phyloP scores from a whole-genome alignment of 2,329 filamentous ascomycete species.

The Ophiostoma montium region DNA sequence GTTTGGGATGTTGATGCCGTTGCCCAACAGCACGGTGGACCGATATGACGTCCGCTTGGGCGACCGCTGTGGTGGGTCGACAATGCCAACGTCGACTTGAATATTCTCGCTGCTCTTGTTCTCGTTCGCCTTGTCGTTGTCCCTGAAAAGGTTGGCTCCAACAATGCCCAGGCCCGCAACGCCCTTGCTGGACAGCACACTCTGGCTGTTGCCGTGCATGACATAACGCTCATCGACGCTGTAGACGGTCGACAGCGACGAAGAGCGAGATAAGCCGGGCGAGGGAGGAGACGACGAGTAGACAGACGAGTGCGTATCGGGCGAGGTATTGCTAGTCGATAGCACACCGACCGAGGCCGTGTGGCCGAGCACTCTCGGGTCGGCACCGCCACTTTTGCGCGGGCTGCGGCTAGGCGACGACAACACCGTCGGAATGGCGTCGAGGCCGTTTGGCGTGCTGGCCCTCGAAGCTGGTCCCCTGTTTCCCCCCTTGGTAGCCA shows the following conservation, averaged over 20 bases:
- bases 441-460: background rate
- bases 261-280: slow-evolving; percentile 20
- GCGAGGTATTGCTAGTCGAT: background rate
- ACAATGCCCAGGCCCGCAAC: slow-evolving; percentile 5
- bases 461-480: background rate
- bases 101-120: no score
- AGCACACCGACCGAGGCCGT: background rate
- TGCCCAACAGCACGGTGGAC: background rate
- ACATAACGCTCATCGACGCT: slow-evolving; percentile 37
- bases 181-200: slow-evolving; percentile 2
- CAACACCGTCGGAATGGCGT: slow-evolving; percentile 7
- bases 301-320: background rate
- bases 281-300: slow-evolving; percentile 6
- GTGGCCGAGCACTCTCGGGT: background rate
- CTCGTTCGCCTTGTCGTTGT: background rate
- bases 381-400: background rate
- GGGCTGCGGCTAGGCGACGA: slow-evolving; percentile 12
- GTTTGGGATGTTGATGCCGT: background rate
- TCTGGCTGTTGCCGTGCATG: slow-evolving; percentile 9
- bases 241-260: slow-evolving; percentile 41
- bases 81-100: background rate
- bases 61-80: slow-evolving; percentile 4
- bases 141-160: background rate
- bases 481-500: background rate
- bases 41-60: slow-evolving; percentile 2